These are phyloP conservation scores for Castanospermum australe DNA, from an alignment of 306 rosid species.

Conservation along the genomic window DNA sequence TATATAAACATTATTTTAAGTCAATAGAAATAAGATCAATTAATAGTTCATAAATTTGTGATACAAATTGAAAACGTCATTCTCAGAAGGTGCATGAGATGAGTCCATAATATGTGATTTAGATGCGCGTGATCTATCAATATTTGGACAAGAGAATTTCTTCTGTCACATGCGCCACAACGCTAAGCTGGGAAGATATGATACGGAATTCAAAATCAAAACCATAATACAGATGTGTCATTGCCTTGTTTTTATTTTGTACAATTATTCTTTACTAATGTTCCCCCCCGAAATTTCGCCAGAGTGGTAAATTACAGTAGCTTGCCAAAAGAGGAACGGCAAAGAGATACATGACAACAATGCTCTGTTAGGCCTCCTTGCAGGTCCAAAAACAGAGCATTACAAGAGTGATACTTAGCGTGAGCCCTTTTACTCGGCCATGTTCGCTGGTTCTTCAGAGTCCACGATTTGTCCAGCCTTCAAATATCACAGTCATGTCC, in stretches of 20 bases:
- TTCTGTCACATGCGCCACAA: too few relatives aligned
- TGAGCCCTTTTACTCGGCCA: not conserved
- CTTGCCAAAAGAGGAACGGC: not conserved
- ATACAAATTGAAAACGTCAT: too few relatives aligned
- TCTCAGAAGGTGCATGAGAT: too few relatives aligned
- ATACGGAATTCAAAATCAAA: slow-evolving; percentile 17
- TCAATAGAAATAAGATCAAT: too few relatives aligned
- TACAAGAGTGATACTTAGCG: not conserved
- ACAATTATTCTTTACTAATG: slow-evolving; percentile 29
- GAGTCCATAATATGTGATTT: too few relatives aligned
- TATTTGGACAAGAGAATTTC: too few relatives aligned
- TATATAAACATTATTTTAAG: too few relatives aligned
- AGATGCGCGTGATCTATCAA: too few relatives aligned
- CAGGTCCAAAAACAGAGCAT: not conserved
- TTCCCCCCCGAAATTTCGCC: not conserved
- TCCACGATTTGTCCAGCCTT: not conserved
- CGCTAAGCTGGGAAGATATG: not conserved
- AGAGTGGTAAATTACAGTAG: not conserved
- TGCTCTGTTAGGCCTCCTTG: slow-evolving; percentile 14
- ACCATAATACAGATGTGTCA: not conserved
- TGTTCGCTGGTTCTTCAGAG: not conserved
- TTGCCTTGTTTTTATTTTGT: slow-evolving; percentile 2
- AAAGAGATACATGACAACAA: not conserved
- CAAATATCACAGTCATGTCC: slow-evolving; percentile 46
- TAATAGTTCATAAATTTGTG: too few relatives aligned